A percentile compares a stretch with the other conserved stretches of the same genome.
Evolutionary conservation across 495 filamentous ascomycete species (phyloP).

Genomic region (Penicillium lividum): DNA sequence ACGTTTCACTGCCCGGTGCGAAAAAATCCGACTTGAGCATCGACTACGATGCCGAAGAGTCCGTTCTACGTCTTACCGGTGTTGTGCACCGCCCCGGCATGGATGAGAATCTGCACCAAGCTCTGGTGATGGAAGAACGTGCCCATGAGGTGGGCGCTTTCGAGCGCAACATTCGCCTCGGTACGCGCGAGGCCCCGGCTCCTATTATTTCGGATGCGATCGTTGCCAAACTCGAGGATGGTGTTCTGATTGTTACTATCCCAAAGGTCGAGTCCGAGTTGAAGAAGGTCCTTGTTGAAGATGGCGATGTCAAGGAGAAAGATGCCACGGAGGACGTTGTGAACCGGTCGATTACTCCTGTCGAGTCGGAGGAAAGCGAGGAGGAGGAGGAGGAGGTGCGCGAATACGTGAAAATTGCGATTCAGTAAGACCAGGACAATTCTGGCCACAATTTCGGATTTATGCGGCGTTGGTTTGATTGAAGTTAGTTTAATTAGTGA

Average conservation of each 20-base stretch:
- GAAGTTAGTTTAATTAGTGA: background rate
- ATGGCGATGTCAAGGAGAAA: constrained; percentile 26
- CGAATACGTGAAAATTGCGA: constrained; percentile 36
- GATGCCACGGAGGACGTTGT: constrained; percentile 20
- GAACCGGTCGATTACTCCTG: constrained; percentile 22
- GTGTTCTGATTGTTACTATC: constrained; percentile 65
- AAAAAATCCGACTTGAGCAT: constrained; percentile 77
- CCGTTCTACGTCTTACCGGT: constrained; percentile 64
- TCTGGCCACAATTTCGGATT: background rate
- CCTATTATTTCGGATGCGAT: constrained; percentile 65
- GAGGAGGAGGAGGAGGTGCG: constrained; percentile 30
- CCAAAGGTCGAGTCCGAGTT: constrained; percentile 59
- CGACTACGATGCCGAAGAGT: constrained; percentile 69
- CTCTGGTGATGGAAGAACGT: constrained; percentile 64
- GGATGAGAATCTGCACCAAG: constrained; percentile 69
- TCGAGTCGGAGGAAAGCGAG: constrained; percentile 27
- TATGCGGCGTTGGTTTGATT: background rate
- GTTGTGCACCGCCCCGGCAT: constrained; percentile 67
- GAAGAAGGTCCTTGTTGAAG: constrained; percentile 27
- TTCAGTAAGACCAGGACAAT: constrained; percentile 15
- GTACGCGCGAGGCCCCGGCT: constrained; percentile 55
- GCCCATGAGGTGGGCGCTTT: constrained; percentile 65
- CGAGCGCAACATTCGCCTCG: constrained; percentile 65
- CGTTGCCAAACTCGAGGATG: constrained; percentile 70
- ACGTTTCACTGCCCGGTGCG: constrained; percentile 73